Evolutionary conservation across 345 rosid genomes (phyloP).

Genomic region (Arabidopsis thaliana): DNA sequence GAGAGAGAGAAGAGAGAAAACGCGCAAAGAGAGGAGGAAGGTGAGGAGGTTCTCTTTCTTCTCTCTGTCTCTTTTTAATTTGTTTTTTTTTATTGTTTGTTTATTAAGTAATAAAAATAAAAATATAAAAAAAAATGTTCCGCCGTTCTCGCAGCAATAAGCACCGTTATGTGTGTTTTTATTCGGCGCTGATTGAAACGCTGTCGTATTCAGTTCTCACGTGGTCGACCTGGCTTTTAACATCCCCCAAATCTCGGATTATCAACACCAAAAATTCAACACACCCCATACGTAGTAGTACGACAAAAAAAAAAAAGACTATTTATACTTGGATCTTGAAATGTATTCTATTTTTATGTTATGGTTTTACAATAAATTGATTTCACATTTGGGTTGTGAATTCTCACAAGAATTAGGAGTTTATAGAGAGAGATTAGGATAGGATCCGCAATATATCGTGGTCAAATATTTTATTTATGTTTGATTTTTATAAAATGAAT

Average conservation of each 20-base stretch:
- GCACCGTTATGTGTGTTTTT: slow-evolving; percentile 36
- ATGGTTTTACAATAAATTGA: too few relatives aligned
- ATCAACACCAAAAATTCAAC: slow-evolving; percentile 25
- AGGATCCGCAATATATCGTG: too few relatives aligned
- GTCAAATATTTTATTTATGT: too few relatives aligned
- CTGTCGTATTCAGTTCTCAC: slow-evolving; percentile 32
- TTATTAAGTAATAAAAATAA: neutral
- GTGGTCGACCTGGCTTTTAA: slow-evolving; percentile 43
- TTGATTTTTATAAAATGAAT: too few relatives aligned
- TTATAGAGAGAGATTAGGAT: too few relatives aligned
- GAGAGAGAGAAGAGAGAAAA: slow-evolving; percentile 36
- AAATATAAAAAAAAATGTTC: slow-evolving; percentile 17
- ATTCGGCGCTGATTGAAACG: slow-evolving; percentile 32
- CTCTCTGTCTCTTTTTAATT: slow-evolving; percentile 21
- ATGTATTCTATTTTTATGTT: too few relatives aligned
- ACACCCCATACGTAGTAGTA: neutral
- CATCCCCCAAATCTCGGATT: slow-evolving; percentile 39
- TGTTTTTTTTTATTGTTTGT: neutral
- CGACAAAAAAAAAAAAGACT: too few relatives aligned
- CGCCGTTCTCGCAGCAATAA: slow-evolving; percentile 40
- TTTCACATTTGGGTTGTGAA: too few relatives aligned
- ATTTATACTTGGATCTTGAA: too few relatives aligned
- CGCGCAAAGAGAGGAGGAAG: slow-evolving; percentile 51
- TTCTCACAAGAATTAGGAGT: too few relatives aligned
- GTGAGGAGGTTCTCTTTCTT: slow-evolving; percentile 40